phyloP scores from a whole-genome alignment of 768 basidiomycete genomes.

The Epithele typhae region DNA sequence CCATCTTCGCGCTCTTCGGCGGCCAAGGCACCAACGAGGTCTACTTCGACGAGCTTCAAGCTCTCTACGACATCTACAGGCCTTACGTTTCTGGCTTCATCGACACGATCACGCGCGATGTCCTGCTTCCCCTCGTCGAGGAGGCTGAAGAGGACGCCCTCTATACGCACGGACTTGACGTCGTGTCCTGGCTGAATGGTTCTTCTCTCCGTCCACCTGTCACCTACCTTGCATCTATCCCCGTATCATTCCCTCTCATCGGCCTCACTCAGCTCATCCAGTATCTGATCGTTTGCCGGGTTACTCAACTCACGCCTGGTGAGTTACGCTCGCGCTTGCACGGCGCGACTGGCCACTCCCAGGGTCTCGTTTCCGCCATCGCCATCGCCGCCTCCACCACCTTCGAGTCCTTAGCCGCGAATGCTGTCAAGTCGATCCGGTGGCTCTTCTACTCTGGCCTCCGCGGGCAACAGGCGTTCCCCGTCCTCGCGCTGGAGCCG shows the following conservation, averaged over 20 bases:
- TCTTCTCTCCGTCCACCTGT: slow-evolving; percentile 65
- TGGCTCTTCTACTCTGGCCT: slow-evolving; percentile 94
- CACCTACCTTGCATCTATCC: slow-evolving; percentile 87
- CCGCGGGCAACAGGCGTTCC: slow-evolving; percentile 93
- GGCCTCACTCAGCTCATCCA: slow-evolving; percentile 94
- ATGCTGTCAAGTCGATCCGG: slow-evolving; percentile 78
- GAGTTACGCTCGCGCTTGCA: slow-evolving; percentile 71
- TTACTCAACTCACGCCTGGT: slow-evolving; percentile 71
- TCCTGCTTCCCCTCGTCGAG: slow-evolving; percentile 68
- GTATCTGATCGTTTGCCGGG: slow-evolving; percentile 78
- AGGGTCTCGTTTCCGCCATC: slow-evolving; percentile 94
- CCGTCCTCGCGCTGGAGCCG: slow-evolving; percentile 85
- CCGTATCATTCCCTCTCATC: slow-evolving; percentile 92
- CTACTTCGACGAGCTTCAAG: slow-evolving; percentile 94
- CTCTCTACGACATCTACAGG: slow-evolving; percentile 86
- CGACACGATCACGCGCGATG: slow-evolving; percentile 51
- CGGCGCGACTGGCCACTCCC: slow-evolving; percentile 95
- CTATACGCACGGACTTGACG: slow-evolving; percentile 80
- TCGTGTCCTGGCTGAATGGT: slow-evolving; percentile 80
- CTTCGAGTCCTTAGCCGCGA: slow-evolving; percentile 68
- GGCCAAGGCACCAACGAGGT: slow-evolving; percentile 98
- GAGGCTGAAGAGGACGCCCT: slow-evolving; percentile 55
- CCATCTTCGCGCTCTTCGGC: slow-evolving; percentile 90
- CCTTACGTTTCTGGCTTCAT: slow-evolving; percentile 81
- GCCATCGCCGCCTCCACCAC: slow-evolving; percentile 77